Conservation (phyloP, 106 monocot genomes). For the Dendrobium officinale region DNA sequence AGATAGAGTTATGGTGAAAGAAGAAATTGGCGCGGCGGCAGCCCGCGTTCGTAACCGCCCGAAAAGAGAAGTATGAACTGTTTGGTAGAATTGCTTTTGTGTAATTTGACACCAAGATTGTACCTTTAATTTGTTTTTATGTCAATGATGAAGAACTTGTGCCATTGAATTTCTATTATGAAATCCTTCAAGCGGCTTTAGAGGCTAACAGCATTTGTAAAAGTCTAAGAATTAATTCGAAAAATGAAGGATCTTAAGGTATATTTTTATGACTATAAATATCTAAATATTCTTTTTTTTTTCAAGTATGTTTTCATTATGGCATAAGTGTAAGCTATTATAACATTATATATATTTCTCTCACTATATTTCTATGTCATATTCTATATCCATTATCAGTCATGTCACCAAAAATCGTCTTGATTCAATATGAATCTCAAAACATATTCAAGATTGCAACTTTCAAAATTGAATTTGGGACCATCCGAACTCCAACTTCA, state of each 20-base stretch:
- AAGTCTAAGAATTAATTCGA: neutral
- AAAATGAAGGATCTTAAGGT: neutral
- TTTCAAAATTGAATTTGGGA: too few species aligned
- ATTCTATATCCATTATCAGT: too few species aligned
- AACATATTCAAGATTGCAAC: too few species aligned
- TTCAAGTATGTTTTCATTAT: too few species aligned
- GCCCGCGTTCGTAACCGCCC: conserved; percentile 1
- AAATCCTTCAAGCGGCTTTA: neutral
- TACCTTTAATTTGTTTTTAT: neutral
- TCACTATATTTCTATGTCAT: too few species aligned
- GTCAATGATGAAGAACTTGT: neutral
- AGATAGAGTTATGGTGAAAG: neutral
- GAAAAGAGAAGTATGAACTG: neutral
- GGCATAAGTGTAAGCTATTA: too few species aligned
- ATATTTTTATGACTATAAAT: too few species aligned
- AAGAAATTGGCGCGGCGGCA: neutral
- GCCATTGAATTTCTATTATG: neutral
- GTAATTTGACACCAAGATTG: neutral
- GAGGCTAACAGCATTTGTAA: neutral
- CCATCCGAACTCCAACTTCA: too few species aligned
- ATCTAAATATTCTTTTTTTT: too few species aligned
- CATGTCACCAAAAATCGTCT: too few species aligned
- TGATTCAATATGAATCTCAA: too few species aligned
- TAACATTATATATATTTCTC: too few species aligned
- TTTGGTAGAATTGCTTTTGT: neutral